Evolutionary conservation across 495 filamentous ascomycete genomes (phyloP).

Genomic region (Aspergillus baeticus): DNA sequence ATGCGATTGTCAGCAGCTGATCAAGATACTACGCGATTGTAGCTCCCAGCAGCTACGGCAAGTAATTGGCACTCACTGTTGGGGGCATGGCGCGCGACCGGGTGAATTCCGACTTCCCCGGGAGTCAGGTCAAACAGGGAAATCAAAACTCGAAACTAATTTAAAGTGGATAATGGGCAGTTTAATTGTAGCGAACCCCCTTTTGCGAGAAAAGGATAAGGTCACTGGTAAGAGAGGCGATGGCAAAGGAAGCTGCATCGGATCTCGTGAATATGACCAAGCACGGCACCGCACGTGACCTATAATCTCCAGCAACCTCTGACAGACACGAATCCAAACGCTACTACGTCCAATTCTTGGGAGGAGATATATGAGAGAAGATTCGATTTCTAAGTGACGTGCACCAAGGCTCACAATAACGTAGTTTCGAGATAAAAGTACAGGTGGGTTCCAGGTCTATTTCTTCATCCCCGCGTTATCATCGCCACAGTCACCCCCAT

Average conservation of each 20-base stretch:
- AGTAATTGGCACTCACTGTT: conserved; percentile 36
- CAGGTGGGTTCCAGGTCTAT: conserved; percentile 24
- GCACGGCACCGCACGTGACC: conserved; percentile 2
- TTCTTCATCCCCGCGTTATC: background rate
- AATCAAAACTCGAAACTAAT: background rate
- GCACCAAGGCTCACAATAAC: conserved; percentile 17
- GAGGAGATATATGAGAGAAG: conserved; percentile 8
- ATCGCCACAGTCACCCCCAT: background rate
- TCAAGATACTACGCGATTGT: background rate
- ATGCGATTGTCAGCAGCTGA: background rate
- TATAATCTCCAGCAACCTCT: too few species aligned
- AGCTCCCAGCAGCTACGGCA: background rate
- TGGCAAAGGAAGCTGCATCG: background rate
- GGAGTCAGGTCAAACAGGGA: background rate
- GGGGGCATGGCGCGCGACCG: conserved; percentile 36
- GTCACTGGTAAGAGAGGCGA: background rate
- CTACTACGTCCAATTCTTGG: too few species aligned
- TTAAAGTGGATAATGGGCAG: too few species aligned
- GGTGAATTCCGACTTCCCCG: conserved; percentile 4
- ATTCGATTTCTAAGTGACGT: conserved; percentile 6
- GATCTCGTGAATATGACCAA: background rate
- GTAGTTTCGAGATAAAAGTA: conserved; percentile 23
- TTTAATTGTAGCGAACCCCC: background rate
- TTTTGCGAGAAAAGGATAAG: background rate
- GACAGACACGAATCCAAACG: too few species aligned